Base-by-base conservation (phyloP, 129 eudicot species). In the Sambucus nigra region DNA sequence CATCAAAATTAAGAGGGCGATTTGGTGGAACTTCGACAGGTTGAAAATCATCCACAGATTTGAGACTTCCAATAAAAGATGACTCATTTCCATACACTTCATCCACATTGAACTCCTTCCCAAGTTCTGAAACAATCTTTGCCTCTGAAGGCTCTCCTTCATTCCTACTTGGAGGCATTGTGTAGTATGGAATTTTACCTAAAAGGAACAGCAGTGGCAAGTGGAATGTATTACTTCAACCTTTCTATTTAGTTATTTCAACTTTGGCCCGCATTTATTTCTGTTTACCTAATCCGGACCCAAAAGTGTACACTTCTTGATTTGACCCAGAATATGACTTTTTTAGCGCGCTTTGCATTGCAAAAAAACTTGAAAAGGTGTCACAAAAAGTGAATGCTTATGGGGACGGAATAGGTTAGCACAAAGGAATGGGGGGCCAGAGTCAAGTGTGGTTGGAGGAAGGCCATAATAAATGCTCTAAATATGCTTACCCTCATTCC, bases 131-230 rank as follows among this genome's bases (percentile, higher is more conserved):
- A 59, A 92, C 87, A 61, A 86, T 82, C 57, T 55, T 80, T 4
- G 86, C 82, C 71, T 92, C 96, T 58, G 80, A 67, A 25, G 65
- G 75, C 59, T 74, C 88, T 27, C 72, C 94, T 21, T 66, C 72
- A 14, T 75, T 73, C 71, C 96, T 82, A 25, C 52, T 46, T 16
- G 99, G 99, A 47, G 99, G 99, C 94, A 86, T 80, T 0, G 96
- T 92, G 69, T 77, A 92, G 69, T 80, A 92, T 31, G 99, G 94
- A 59, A 92, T 92, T 73, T 87, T 92, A 73, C 99, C 99, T 92
- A 70, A 14, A 15, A 42, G 2, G 5, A 42, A 35, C 42, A 35
- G 2, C 48, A 42, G 4, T 42, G 19, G 48, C 48, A 42, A 42
- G 48, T 42, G 20, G n/a, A 40, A 42, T 16, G 1, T 15, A n/a